Conservation (phyloP, 1,284 basidiomycete genomes). For the Tylopilus orsonianus region DNA sequence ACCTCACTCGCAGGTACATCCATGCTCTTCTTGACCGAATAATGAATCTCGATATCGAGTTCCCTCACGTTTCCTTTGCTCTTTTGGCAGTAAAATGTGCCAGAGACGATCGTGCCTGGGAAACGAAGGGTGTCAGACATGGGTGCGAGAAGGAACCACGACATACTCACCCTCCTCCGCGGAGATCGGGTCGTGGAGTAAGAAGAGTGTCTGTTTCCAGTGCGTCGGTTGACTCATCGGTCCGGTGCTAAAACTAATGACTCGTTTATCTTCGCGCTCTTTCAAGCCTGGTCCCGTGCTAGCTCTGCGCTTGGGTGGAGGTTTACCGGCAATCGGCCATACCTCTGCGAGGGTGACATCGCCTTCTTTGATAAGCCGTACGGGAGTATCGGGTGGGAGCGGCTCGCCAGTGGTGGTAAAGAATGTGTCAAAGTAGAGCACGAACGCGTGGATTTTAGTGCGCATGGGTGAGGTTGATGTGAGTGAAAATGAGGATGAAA, state of each 20-base stretch:
- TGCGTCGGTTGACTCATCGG: constrained; percentile 89
- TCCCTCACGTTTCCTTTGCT: constrained; percentile 83
- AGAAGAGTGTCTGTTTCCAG: constrained; percentile 96
- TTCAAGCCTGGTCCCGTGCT: constrained; percentile 37
- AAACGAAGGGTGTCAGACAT: no score
- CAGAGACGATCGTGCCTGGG: constrained; percentile 74
- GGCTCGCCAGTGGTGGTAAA: constrained; percentile 68
- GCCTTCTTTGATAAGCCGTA: constrained; percentile 53
- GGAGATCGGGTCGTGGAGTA: constrained; percentile 77
- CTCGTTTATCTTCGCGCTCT: constrained; percentile 46
- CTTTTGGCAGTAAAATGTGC: constrained; percentile 84
- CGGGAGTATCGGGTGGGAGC: constrained; percentile 50
- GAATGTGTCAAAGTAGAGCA: constrained; percentile 95
- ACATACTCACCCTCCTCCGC: constrained; percentile 73
- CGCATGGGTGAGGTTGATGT: constrained; percentile 55
- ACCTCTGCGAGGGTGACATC: constrained; percentile 70
- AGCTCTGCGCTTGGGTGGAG: constrained; percentile 50
- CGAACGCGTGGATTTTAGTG: constrained; percentile 75
- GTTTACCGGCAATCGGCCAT: constrained; percentile 69
- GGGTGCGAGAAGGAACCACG: neutral
- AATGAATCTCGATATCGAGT: constrained; percentile 91
- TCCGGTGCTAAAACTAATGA: constrained; percentile 90
- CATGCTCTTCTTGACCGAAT: constrained; percentile 48
- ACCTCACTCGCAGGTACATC: constrained; percentile 38
- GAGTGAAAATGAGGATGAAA: constrained; percentile 74